phyloP scores from a whole-genome alignment of 164 flowering plant species.

The Stephania cephalantha region DNA sequence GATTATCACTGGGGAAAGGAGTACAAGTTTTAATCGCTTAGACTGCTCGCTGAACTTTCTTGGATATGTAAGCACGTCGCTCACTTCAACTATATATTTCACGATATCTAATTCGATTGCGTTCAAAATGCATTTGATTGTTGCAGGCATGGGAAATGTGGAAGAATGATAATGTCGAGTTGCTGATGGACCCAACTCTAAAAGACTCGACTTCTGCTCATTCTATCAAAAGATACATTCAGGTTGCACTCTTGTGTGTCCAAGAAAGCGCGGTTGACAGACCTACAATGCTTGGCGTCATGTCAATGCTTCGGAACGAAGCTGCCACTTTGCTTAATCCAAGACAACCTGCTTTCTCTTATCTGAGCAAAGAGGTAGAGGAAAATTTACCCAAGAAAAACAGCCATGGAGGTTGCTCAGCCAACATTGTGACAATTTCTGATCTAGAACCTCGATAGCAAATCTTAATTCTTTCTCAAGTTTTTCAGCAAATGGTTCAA shows the following conservation, averaged over 20 bases:
- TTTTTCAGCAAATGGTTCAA: too few relatives aligned
- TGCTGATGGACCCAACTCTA: slow-evolving; percentile 1
- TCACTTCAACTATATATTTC: not conserved
- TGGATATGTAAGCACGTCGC: slow-evolving; percentile 2
- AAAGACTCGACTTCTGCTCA: not conserved
- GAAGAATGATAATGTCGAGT: slow-evolving; percentile 1
- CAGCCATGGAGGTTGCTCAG: not conserved
- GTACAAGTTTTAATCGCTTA: slow-evolving; percentile 4
- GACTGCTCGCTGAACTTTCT: slow-evolving; percentile 4
- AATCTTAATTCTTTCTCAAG: too few relatives aligned
- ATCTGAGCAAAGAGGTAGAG: not conserved
- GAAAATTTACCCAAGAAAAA: not conserved
- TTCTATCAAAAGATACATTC: slow-evolving; percentile 2
- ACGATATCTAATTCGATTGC: not conserved
- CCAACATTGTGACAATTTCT: slow-evolving; percentile 3
- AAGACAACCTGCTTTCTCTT: slow-evolving; percentile 4
- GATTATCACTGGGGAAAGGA: slow-evolving; percentile 10
- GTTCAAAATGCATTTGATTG: not conserved
- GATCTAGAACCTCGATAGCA: slow-evolving; percentile 2
- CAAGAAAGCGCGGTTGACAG: slow-evolving; percentile 9
- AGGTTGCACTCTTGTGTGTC: slow-evolving; percentile 9
- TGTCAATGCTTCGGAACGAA: slow-evolving; percentile 8
- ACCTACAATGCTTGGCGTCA: slow-evolving; percentile 4
- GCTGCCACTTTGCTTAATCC: not conserved
- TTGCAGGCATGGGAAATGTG: slow-evolving; percentile 8